Conservation (phyloP, 2,329 filamentous ascomycete genomes). For the Tolypocladium amazonense region DNA sequence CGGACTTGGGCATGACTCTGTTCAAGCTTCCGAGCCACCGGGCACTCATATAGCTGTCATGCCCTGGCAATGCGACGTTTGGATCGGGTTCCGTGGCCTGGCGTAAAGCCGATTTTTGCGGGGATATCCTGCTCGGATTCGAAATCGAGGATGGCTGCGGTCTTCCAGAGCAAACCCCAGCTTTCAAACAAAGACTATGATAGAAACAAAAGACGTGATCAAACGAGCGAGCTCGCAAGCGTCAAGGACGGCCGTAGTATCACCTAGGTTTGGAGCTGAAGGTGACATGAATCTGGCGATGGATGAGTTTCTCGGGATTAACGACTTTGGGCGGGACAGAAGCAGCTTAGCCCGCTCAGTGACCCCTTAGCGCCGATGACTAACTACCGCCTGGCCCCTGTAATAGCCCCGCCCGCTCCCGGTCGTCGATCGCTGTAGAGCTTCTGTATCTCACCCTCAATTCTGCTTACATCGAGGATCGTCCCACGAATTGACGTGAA, state of each 20-base stretch:
- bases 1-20: conserved; percentile 17
- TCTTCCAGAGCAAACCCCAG: not conserved
- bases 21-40: not conserved
- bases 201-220: not conserved
- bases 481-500: not conserved
- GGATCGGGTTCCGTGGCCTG: not conserved
- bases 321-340: not conserved
- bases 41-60: conserved; percentile 14
- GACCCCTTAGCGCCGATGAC: too few species aligned
- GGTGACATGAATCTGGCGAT: not conserved
- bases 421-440: not conserved
- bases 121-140: not conserved
- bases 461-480: not conserved
- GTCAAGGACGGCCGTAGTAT: not conserved
- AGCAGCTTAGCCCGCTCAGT: not conserved
- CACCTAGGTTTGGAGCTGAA: not conserved
- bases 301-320: not conserved
- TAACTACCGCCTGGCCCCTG: not conserved
- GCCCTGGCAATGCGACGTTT: not conserved
- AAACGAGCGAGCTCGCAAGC: not conserved
- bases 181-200: not conserved
- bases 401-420: not conserved
- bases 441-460: not conserved
- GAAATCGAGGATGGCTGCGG: not conserved
- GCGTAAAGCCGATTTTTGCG: not conserved